Conservation (phyloP, 225 moss, liverwort and hornwort species). For the Anthoceros angustus region DNA sequence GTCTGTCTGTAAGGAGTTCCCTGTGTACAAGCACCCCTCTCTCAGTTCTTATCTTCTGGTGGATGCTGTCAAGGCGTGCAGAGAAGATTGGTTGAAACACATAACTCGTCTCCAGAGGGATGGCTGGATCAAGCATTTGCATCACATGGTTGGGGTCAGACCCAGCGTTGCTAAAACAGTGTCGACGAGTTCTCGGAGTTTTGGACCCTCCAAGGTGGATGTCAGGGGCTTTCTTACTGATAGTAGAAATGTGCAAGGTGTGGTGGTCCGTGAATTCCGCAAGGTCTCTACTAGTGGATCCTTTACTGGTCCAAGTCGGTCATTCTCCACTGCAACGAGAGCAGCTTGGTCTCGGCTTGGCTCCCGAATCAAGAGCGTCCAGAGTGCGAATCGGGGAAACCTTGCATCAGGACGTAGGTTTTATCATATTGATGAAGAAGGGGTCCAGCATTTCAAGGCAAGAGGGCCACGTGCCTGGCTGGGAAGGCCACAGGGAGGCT, state of each 20-base stretch:
- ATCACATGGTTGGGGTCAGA: neutral
- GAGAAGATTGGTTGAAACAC: neutral
- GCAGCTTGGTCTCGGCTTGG: neutral
- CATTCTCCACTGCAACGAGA: neutral
- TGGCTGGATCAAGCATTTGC: neutral
- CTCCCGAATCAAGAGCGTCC: neutral
- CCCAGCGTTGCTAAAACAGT: neutral
- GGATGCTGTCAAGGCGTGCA: neutral
- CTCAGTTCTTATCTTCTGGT: neutral
- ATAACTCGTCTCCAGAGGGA: neutral
- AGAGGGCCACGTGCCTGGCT: slow-evolving; percentile 50
- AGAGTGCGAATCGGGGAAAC: neutral
- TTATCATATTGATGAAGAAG: slow-evolving; percentile 48
- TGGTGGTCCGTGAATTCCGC: no score
- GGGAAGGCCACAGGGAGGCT: slow-evolving; percentile 17
- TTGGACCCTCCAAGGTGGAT: neutral
- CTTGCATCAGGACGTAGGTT: slow-evolving; percentile 21
- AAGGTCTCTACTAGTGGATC: no score
- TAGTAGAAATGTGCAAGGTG: no score
- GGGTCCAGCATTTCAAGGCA: slow-evolving; percentile 69
- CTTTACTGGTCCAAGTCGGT: neutral
- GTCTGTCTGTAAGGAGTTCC: neutral
- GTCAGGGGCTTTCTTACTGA: neutral
- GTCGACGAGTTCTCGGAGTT: neutral
- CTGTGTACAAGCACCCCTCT: neutral